Percentiles rank a stretch among this genome's conserved stretches.
phyloP scores from a whole-genome alignment of 345 rosid species.

The Salix arbutifolia region DNA sequence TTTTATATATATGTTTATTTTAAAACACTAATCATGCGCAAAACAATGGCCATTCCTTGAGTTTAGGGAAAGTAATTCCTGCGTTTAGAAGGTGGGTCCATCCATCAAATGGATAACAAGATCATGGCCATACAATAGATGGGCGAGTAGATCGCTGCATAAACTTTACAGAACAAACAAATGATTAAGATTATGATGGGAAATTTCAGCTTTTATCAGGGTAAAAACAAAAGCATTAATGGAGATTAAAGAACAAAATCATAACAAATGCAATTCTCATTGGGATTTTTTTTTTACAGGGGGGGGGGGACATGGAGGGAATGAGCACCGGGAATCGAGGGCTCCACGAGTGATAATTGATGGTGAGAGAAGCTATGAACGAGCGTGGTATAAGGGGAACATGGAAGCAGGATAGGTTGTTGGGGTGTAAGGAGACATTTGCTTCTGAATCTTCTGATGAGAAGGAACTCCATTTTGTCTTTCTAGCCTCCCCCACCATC shows the following conservation, averaged over 20 bases:
- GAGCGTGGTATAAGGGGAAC: constrained; percentile 36
- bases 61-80: no score
- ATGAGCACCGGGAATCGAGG: neutral
- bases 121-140: neutral
- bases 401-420: constrained; percentile 50
- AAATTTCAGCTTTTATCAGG: constrained; percentile 1
- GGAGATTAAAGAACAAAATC: neutral
- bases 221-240: constrained; percentile 10
- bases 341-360: constrained; percentile 25
- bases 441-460: constrained; percentile 30
- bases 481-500: neutral
- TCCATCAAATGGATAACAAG: neutral
- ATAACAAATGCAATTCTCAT: neutral
- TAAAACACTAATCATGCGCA: no score
- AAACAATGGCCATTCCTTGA: no score
- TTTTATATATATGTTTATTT: no score
- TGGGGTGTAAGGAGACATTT: constrained; percentile 63
- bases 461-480: constrained; percentile 32
- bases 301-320: neutral
- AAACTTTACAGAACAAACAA: constrained; percentile 18
- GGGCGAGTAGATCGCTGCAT: neutral
- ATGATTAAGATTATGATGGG: constrained; percentile 22
- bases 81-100: neutral
- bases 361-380: constrained; percentile 20
- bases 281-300: no score